Percentiles rank a stretch among this genome's conserved stretches.
phyloP scores from a whole-genome alignment of 345 rosid genomes.

The Cardamine chenopodiifolia region DNA sequence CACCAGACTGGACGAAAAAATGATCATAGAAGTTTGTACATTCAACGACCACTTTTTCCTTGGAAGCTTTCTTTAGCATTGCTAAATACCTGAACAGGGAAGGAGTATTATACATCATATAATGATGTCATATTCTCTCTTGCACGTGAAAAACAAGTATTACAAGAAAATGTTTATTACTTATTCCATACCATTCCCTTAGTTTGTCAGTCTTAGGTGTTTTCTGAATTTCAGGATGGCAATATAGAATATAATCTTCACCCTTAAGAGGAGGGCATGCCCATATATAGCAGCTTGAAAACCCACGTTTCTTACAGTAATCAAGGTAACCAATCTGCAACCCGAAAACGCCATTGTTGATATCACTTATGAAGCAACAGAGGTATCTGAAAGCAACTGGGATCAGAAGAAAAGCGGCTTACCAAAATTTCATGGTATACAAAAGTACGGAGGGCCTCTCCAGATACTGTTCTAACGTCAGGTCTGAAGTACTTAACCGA shows the following conservation, averaged over 20 bases:
- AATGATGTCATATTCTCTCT: conserved; percentile 25
- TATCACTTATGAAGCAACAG: conserved; percentile 19
- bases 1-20: conserved; percentile 83
- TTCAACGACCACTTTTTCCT: conserved; percentile 84
- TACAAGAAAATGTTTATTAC: conserved; percentile 28
- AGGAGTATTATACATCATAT: conserved; percentile 22
- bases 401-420: conserved; percentile 34
- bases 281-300: conserved; percentile 99
- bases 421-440: conserved; percentile 99
- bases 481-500: conserved; percentile 99
- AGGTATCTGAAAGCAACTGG: conserved; percentile 7
- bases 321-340: conserved; percentile 98
- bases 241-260: conserved; percentile 94
- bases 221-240: conserved; percentile 99
- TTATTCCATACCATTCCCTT: conserved; percentile 77
- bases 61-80: conserved; percentile 86
- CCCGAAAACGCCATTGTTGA: conserved; percentile 20
- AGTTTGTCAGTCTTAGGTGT: conserved; percentile 98
- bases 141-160: conserved; percentile 9
- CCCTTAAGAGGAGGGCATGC: conserved; percentile 99
- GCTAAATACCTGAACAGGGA: conserved; percentile 73
- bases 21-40: conserved; percentile 91
- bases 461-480: conserved; percentile 84
- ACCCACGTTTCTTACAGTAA: conserved; percentile 95
- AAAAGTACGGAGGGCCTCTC: conserved; percentile 97